These are phyloP conservation scores for Vitis riparia DNA, from an alignment of 164 flowering plant species.

Conservation along the genomic window DNA sequence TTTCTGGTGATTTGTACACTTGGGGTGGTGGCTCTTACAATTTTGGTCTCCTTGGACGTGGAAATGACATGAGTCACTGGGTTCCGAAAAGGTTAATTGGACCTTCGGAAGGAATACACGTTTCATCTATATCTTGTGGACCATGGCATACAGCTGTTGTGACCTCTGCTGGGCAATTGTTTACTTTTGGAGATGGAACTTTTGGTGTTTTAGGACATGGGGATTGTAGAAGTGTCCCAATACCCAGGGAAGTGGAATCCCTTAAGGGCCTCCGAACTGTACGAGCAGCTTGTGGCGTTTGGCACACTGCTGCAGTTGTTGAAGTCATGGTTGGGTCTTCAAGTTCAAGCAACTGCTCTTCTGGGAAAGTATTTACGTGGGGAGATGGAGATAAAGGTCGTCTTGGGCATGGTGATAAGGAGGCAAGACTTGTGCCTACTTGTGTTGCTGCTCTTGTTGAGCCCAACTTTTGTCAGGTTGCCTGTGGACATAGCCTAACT, in stretches of 20 bases:
- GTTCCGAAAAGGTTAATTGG: constrained; percentile 28
- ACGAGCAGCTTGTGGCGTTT: constrained; percentile 70
- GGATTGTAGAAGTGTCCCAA: constrained; percentile 23
- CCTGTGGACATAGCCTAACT: constrained; percentile 39
- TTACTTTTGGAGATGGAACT: constrained; percentile 44
- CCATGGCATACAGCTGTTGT: constrained; percentile 44
- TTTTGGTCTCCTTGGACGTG: constrained; percentile 30
- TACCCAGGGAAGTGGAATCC: constrained; percentile 35
- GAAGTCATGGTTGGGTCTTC: constrained; percentile 39
- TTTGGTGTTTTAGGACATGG: constrained; percentile 46
- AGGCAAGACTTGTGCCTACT: constrained; percentile 29
- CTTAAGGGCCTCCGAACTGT: constrained; percentile 32
- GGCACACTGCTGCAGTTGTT: constrained; percentile 92
- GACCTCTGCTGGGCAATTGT: constrained; percentile 34
- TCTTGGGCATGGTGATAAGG: constrained; percentile 39
- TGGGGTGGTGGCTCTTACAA: constrained; percentile 36
- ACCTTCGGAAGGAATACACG: constrained; percentile 35
- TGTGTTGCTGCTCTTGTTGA: constrained; percentile 38
- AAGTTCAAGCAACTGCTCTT: constrained; percentile 26
- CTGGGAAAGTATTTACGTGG: constrained; percentile 42
- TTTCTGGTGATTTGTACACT: constrained; percentile 31
- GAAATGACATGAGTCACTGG: constrained; percentile 29
- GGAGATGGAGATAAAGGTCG: constrained; percentile 43
- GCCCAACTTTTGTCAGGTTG: constrained; percentile 30
- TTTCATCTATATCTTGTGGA: constrained; percentile 35